phyloP scores from a whole-genome alignment of 345 rosid genomes.

The Gossypium turneri region DNA sequence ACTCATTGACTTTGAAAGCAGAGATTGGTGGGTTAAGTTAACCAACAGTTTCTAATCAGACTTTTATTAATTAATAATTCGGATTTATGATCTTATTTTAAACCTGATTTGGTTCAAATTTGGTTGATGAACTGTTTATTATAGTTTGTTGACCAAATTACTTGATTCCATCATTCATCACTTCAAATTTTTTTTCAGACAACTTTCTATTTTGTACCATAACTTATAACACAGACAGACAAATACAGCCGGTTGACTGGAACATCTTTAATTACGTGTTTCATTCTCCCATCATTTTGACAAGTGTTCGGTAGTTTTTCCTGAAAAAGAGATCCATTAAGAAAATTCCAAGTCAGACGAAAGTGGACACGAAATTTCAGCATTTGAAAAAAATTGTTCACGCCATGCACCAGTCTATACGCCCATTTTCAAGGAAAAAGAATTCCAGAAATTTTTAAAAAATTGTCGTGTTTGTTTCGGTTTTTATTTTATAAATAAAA shows the following conservation, averaged over 20 bases:
- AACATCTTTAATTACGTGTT: slow-evolving; percentile 2
- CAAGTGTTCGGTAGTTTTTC: neutral
- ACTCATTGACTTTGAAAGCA: no score
- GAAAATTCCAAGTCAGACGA: neutral
- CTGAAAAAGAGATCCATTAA: neutral
- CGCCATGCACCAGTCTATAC: neutral
- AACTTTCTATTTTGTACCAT: neutral
- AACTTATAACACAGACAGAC: no score
- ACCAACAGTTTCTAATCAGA: slow-evolving; percentile 21
- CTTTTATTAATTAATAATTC: neutral
- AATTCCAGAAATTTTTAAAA: no score
- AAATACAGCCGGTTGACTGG: neutral
- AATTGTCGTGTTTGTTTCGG: no score
- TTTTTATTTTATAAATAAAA: no score
- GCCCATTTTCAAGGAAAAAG: no score
- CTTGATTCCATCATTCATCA: slow-evolving; percentile 12
- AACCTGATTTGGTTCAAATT: neutral
- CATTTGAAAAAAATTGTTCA: neutral
- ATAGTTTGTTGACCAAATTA: slow-evolving; percentile 50
- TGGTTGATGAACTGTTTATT: neutral
- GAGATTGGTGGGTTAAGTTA: slow-evolving; percentile 10
- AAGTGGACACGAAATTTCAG: neutral
- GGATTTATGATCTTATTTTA: neutral
- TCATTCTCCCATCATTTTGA: neutral
- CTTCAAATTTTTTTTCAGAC: neutral